Base-by-base conservation (phyloP, 805 yeast species). In the Pichia nanzhaoensis region DNA sequence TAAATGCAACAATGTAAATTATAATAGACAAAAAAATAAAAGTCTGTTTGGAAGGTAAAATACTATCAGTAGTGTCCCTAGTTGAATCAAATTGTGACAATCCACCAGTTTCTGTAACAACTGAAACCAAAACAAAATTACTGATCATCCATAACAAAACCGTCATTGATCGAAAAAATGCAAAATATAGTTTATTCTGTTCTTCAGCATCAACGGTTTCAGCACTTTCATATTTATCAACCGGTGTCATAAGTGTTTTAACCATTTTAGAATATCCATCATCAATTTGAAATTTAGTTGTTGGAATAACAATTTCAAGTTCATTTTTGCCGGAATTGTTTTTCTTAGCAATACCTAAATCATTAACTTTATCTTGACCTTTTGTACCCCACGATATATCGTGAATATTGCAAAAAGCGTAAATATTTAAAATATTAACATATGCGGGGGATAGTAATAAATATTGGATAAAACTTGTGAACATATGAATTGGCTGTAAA, bases 401-500 rank as follows among this genome's bases (percentile, higher is more conserved):
- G 19, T 38, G 41, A 28, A 38, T 38, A 21, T 38, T 38, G 17
- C 41, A 38, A 38, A 38, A 38, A 14, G 41, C 41, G 27, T 38
- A 38, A n/a, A 38, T 38, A 18, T 38, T 38, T 9, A 38, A 27
- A 38, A 38, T 38, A 24, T 38, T 38, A 31, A 38, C 41, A 24
- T 38, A 38, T 19, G 95, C 78, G 0, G 99, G 99, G 51, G 90
- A 80, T 46, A 91, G 65, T 50, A 91, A 64, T 48, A 91, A 63
- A 60, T 91, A 91, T 64, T 91, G 99, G 21, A 77, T 55, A 61
- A 89, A 85, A 41, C 93, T 81, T 0, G 97, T 89, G 51, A 88
- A 62, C 91, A 91, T 84, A 59, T 90, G 95, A 77, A 86, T 81
- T 16, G 98, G 97, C 53, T 91, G 95, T 44, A 95, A 74, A 57